These are phyloP conservation scores for Hordeum marinum DNA, from an alignment of 176 grass and related monocot species.

Conservation along the genomic window DNA sequence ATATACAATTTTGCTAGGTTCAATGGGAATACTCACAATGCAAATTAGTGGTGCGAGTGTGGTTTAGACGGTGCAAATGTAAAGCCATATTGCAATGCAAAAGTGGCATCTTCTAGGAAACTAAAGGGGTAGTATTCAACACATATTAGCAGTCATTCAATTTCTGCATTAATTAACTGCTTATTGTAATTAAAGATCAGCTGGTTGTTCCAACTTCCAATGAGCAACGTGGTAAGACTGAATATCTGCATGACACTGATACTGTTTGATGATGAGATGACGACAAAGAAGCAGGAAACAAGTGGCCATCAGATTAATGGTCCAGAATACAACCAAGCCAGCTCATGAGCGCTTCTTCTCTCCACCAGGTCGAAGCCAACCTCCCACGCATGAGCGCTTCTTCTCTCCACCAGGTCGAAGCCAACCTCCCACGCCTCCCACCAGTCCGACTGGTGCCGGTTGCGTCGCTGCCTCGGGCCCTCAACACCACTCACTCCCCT, in stretches of 20 bases:
- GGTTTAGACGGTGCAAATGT: not conserved
- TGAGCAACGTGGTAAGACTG: not conserved
- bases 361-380: too few species aligned
- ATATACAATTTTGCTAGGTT: not conserved
- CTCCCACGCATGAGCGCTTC: too few species aligned
- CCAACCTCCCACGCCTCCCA: too few species aligned
- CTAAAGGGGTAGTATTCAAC: not conserved
- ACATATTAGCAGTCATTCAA: not conserved
- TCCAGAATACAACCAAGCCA: constrained; percentile 4
- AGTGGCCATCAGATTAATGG: constrained; percentile 5
- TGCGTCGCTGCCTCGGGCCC: too few species aligned
- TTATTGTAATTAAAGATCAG: constrained; percentile 14
- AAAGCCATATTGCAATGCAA: not conserved
- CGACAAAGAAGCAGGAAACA: not conserved
- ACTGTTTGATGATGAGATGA: not conserved
- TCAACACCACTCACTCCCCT: too few species aligned
- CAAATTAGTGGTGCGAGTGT: not conserved
- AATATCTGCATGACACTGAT: not conserved
- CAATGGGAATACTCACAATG: not conserved
- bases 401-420: too few species aligned
- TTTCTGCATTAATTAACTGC: not conserved
- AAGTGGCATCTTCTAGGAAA: not conserved
- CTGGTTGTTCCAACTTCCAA: not conserved
- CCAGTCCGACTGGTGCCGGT: too few species aligned
- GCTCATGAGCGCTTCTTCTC: too few species aligned